Percentiles rank a stretch among this genome's conserved stretches.
These are phyloP conservation scores for Mortierella hygrophila DNA, from an alignment of 192 early-diverging fungal genomes.

Conservation along the genomic window DNA sequence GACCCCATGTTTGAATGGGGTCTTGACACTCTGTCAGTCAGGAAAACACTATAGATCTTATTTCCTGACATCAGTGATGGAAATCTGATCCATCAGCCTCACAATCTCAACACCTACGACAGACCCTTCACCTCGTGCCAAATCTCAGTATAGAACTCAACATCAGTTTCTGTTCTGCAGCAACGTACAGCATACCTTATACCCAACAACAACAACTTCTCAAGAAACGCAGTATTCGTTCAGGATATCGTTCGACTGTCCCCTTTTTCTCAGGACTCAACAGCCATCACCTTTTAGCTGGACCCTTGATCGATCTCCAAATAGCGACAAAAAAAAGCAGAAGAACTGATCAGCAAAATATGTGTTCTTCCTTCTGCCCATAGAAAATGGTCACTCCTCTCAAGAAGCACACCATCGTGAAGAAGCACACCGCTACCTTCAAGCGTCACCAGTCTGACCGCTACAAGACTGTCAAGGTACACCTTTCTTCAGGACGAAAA, in stretches of 20 bases:
- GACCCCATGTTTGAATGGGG: neutral
- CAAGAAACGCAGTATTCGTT: neutral
- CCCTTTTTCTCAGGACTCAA: neutral
- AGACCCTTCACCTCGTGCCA: neutral
- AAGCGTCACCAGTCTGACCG: conserved; percentile 98
- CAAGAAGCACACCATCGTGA: conserved; percentile 96
- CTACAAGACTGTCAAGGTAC: conserved; percentile 94
- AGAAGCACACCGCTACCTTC: conserved; percentile 99
- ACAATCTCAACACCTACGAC: neutral
- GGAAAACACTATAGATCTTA: neutral
- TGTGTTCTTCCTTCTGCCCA: neutral
- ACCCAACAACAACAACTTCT: neutral
- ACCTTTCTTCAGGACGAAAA: conserved; percentile 18
- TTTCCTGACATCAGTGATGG: neutral
- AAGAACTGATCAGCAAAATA: conserved; percentile 14
- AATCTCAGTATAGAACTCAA: neutral
- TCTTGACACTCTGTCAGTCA: neutral
- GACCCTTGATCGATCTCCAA: neutral
- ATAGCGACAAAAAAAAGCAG: neutral
- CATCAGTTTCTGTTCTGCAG: neutral
- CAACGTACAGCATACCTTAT: neutral
- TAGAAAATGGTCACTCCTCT: conserved; percentile 94
- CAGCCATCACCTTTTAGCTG: neutral
- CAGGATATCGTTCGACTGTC: neutral
- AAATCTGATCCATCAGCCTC: neutral